Base-by-base conservation (phyloP, 1,284 basidiomycete species). In the Papiliotrema nemorosa region DNA sequence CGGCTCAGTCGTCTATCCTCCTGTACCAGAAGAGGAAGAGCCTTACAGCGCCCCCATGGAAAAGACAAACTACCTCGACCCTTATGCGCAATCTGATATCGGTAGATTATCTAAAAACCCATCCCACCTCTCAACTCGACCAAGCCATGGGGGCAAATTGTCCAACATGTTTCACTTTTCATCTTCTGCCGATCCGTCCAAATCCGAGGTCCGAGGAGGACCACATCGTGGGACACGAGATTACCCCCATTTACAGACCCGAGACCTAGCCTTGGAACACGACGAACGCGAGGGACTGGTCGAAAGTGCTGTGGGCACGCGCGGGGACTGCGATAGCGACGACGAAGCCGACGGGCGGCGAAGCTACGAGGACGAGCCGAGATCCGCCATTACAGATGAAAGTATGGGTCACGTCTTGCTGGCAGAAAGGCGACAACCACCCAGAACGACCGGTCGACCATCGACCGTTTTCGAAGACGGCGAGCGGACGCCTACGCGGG, bases 251-350 rank as follows among this genome's bases (percentile, higher is more conserved):
- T 24, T 63, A 21, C 31, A 43, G 13, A 58, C 58, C 41, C 36
- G 47, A 21, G 63, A 62, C 14, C 39, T 33, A 20, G 61, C 46
- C 2, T 29, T 47, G n/a, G 69, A 71, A 39, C 53, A 52, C 18
- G 63, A 65, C 49, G 67, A 71, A 50, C 56, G 69, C 5, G 45
- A 44, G 14, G 66, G 54, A 2, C 47, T 70, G 27, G 67, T 69
- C 7, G 46, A 20, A 9, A n/a, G 10, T 29, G 34, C 20, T 12
- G 12, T 6, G 20, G 20, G 20, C 16, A 26, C 16, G 45, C 38
- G 12, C 20, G 29, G 44, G 3, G 7, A 35, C 20, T 9, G 21
- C 13, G 44, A 36, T 13, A n/a, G 33, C 14, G 33, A 36, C 9
- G 29, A 24, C n/a, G 44, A 26, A n/a, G 44, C 34, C 1, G 44